phyloP scores from a whole-genome alignment of 257 asterid genomes.

The Solanum sitiens region DNA sequence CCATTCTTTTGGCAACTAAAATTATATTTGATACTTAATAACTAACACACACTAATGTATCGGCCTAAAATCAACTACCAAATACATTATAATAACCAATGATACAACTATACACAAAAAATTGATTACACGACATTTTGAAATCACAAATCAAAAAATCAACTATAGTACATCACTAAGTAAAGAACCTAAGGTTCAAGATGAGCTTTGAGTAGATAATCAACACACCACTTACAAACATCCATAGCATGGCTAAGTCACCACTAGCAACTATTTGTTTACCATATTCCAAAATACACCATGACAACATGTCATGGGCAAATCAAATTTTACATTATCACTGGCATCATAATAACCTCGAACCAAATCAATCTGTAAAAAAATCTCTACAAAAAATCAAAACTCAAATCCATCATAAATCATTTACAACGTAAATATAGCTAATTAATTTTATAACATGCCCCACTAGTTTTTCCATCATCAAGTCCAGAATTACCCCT shows the following conservation, averaged over 20 bases:
- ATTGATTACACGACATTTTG: no score
- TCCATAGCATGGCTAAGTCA: slow-evolving; percentile 68
- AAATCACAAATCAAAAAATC: no score
- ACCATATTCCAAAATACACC: slow-evolving; percentile 90
- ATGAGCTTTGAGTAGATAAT: slow-evolving; percentile 88
- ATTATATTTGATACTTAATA: no score
- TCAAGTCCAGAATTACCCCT: slow-evolving; percentile 86
- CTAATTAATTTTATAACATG: slow-evolving; percentile 2
- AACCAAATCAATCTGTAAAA: slow-evolving; percentile 70
- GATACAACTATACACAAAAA: no score
- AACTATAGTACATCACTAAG: slow-evolving; percentile 33
- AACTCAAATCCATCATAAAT: not conserved
- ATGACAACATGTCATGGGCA: slow-evolving; percentile 96
- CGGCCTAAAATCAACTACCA: no score
- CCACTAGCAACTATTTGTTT: slow-evolving; percentile 63
- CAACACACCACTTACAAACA: slow-evolving; percentile 95
- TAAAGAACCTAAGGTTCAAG: slow-evolving; percentile 76
- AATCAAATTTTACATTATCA: slow-evolving; percentile 87
- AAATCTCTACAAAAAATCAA: not conserved
- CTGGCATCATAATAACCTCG: slow-evolving; percentile 99
- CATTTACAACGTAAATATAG: not conserved
- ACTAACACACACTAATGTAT: no score
- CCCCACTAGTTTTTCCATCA: slow-evolving; percentile 85
- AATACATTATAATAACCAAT: no score
- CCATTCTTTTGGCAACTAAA: no score